Base-by-base conservation (phyloP, 2,329 filamentous ascomycete genomes). In the Phialocephala sp. region DNA sequence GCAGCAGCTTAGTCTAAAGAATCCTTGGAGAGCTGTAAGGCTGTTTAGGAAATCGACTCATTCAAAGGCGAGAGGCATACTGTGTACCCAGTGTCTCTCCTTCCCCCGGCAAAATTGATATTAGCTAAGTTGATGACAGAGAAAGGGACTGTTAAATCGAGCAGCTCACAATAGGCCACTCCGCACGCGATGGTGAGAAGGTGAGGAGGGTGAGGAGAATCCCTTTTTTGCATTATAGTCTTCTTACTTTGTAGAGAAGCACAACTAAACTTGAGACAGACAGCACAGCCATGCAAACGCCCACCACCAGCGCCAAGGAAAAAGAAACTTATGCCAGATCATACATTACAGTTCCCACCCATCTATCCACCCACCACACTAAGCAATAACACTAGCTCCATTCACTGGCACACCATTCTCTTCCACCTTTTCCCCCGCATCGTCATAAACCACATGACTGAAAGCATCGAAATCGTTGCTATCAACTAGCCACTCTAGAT, bases 401-500 rank as follows among this genome's bases (percentile, higher is more conserved):
- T 67, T 68, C 12, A 69, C 59, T 24, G 59, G 37, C 37, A 71
- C 27, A 8, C 70, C 68, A 63, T 72, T 72, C 47, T 74, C 71
- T 52, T 73, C 69, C 41, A 70, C 64, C 54, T 68, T 72, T 24
- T 70, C 69, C 9, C 69, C 72, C 18, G 70, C 59, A 35, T 72
- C 69, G 37, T 75, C 69, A 57, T 72, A 77, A 8, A 77, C 71
- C 9, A 70, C 65, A 64, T 77, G 76, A 60, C 74, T 77, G 59
- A 77, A 77, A 9, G 72, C 73, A 14, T 74, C 72, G 59, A 73
- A 76, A 68, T 76, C 76, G 37, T 67, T 70, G 59, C 87, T 85
- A 70, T 90, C 88, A 8, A 87, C 83, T 27, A 91, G 75, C 79
- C 88, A 89, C 64, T 87, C 81, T 45, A 88, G 71, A 73, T 90